Conservation (phyloP, 2,329 filamentous ascomycete genomes). For the Cercospora sesami region DNA sequence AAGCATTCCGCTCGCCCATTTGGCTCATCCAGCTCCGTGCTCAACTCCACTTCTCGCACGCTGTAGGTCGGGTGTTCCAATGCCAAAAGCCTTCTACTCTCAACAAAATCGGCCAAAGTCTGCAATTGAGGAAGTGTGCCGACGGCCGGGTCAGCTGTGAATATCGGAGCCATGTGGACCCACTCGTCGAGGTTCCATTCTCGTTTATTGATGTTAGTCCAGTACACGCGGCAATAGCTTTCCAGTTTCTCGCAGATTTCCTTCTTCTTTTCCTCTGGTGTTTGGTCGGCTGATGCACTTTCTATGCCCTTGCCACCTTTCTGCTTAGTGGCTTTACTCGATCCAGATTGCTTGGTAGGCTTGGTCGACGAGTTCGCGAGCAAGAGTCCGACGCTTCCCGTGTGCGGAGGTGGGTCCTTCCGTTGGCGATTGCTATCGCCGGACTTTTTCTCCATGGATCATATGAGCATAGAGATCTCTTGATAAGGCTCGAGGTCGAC, state of each 20-base stretch:
- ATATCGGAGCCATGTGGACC: constrained; percentile 1
- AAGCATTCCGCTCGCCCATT: constrained; percentile 11
- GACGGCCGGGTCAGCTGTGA: constrained; percentile 1
- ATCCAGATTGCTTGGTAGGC: neutral
- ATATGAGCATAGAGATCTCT: neutral
- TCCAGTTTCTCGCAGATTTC: constrained; percentile 4
- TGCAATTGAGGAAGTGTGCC: neutral
- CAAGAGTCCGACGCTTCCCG: neutral
- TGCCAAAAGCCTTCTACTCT: neutral
- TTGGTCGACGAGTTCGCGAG: neutral
- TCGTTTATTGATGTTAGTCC: neutral
- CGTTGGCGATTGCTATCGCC: neutral
- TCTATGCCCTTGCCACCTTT: neutral
- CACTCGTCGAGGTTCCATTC: neutral
- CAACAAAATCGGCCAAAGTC: constrained; percentile 2
- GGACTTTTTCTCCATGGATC: neutral
- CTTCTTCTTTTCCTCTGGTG: neutral
- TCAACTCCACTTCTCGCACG: constrained; percentile 8
- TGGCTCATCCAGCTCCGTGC: constrained; percentile 13
- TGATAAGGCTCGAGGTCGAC: neutral
- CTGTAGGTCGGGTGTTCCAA: constrained; percentile 1
- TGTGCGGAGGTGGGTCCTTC: neutral
- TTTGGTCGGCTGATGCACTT: neutral
- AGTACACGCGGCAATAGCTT: constrained; percentile 3
- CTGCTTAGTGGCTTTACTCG: neutral